Evolutionary conservation across 495 filamentous ascomycete genomes (phyloP).

Genomic region (Jackrogersella multiformis): DNA sequence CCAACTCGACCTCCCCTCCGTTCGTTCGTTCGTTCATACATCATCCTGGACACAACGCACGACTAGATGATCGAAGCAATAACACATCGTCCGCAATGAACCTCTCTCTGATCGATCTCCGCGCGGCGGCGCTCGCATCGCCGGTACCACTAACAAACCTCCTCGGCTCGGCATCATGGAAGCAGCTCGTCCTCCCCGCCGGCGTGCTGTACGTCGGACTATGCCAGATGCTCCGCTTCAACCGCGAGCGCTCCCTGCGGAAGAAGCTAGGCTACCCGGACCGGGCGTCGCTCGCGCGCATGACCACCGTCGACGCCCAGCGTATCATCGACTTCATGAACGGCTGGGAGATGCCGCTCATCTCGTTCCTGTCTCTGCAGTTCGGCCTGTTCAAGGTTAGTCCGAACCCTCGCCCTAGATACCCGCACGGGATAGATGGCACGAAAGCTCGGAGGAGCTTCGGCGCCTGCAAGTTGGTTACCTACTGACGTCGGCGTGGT

Average conservation of each 20-base stretch:
- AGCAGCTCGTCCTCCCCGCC: constrained; percentile 17
- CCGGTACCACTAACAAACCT: constrained; percentile 1
- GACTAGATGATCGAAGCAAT: neutral
- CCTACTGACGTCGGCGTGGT: constrained; percentile 9
- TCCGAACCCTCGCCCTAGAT: neutral
- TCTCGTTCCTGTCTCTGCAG: constrained; percentile 64
- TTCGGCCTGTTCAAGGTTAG: constrained; percentile 72
- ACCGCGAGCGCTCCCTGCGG: constrained; percentile 55
- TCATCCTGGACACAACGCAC: neutral
- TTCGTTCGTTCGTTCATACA: neutral
- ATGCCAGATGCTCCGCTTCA: constrained; percentile 59
- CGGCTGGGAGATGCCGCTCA: constrained; percentile 66
- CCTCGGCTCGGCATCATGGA: constrained; percentile 27
- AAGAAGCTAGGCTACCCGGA: constrained; percentile 61
- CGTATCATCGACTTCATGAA: constrained; percentile 60
- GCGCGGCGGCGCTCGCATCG: neutral
- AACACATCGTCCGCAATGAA: constrained; percentile 15
- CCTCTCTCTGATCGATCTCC: neutral
- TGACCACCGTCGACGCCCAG: constrained; percentile 70
- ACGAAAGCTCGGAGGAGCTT: neutral
- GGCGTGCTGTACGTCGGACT: constrained; percentile 48
- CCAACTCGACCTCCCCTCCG: neutral
- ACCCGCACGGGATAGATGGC: neutral
- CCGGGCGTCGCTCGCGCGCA: constrained; percentile 63
- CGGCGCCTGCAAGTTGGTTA: neutral